Evolutionary conservation across 441 rosid species (phyloP).

Genomic region (Raphanus hybrid): DNA sequence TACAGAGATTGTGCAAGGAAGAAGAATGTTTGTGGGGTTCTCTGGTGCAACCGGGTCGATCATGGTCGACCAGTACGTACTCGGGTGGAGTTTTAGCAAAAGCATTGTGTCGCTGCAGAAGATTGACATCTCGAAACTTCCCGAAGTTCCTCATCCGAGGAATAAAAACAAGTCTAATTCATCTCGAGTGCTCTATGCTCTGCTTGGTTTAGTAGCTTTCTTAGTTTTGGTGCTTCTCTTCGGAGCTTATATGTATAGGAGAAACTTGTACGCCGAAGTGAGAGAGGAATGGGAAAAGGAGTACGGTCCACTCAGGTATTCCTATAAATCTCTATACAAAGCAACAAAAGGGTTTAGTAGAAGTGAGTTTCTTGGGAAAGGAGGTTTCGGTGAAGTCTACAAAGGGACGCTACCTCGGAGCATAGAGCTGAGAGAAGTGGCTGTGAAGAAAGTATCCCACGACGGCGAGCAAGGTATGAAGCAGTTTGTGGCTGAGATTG

Average conservation of each 20-base stretch:
- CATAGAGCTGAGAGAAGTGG: no score
- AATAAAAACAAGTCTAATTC: slow-evolving; percentile 13
- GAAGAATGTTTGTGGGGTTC: slow-evolving; percentile 43
- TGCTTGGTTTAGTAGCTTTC: slow-evolving; percentile 35
- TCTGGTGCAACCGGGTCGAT: slow-evolving; percentile 37
- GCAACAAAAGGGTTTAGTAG: no score
- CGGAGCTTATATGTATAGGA: slow-evolving; percentile 38
- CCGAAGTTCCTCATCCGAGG: slow-evolving; percentile 13
- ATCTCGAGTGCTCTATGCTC: slow-evolving; percentile 15
- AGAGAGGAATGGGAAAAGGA: slow-evolving; percentile 29
- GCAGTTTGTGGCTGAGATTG: slow-evolving; percentile 65
- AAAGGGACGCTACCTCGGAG: no score
- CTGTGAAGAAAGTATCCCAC: no score
- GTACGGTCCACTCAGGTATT: no score
- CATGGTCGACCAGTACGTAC: slow-evolving; percentile 34
- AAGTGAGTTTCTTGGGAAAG: no score
- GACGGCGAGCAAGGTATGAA: slow-evolving; percentile 18
- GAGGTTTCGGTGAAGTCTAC: no score
- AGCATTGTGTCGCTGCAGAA: slow-evolving; percentile 3
- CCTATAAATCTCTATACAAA: no score
- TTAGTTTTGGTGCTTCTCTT: slow-evolving; percentile 21
- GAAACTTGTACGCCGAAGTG: slow-evolving; percentile 46
- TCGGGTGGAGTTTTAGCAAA: slow-evolving; percentile 47
- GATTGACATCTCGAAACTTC: slow-evolving; percentile 39
- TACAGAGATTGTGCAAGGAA: slow-evolving; percentile 19